These are phyloP conservation scores for Yarrowia bubula DNA, from an alignment of 805 yeast genomes.

Conservation along the genomic window DNA sequence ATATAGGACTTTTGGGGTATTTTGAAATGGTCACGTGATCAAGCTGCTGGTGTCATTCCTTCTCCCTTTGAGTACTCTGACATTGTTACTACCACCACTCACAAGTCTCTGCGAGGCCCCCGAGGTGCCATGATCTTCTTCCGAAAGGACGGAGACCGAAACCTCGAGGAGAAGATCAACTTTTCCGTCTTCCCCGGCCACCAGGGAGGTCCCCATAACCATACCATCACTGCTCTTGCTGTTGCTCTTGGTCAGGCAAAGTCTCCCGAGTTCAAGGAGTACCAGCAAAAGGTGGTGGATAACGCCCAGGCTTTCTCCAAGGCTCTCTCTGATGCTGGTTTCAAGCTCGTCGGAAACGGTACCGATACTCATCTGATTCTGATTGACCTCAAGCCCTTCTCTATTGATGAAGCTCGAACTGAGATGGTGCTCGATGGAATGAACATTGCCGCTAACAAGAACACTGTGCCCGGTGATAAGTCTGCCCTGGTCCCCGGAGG, in stretches of 20 bases:
- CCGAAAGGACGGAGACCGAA: constrained; percentile 93
- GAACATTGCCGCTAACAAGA: constrained; percentile 93
- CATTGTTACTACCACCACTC: constrained; percentile 96
- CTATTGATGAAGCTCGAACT: constrained; percentile 93
- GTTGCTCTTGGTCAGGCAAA: constrained; percentile 91
- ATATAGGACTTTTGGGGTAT: too few species aligned
- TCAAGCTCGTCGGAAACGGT: constrained; percentile 82
- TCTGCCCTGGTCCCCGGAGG: constrained; percentile 97
- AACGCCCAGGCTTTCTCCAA: constrained; percentile 78
- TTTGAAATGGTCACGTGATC: too few species aligned
- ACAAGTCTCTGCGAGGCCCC: constrained; percentile 97
- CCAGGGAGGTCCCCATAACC: constrained; percentile 99
- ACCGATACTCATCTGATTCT: constrained; percentile 93
- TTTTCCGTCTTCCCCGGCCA: constrained; percentile 99
- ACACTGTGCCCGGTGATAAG: constrained; percentile 94
- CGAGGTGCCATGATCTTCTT: constrained; percentile 98
- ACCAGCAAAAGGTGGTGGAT: constrained; percentile 77
- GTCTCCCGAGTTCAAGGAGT: constrained; percentile 81
- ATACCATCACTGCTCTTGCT: constrained; percentile 93
- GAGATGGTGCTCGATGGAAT: constrained; percentile 85
- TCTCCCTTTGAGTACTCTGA: constrained; percentile 93
- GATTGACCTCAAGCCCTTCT: constrained; percentile 72
- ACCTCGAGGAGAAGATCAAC: constrained; percentile 87
- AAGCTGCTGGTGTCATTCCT: constrained; percentile 91
- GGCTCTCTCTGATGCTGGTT: constrained; percentile 63